Evolutionary conservation across 345 rosid genomes (phyloP), one percentile per base, ranked within the genome.

Genomic region (Camelina neglecta): DNA sequence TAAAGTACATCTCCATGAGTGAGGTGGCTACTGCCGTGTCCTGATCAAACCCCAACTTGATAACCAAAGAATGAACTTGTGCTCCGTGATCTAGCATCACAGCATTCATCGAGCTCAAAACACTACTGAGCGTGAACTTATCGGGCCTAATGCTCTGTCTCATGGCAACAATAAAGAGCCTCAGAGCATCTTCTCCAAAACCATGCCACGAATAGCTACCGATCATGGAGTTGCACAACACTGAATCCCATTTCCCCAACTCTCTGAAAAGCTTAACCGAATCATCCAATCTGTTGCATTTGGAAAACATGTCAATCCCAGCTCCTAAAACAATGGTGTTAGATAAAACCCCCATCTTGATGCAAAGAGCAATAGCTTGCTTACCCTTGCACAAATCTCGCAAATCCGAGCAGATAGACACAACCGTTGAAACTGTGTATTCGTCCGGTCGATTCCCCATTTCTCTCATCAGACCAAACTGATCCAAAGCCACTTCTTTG

Each of bases 271-370:
- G 74, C 75, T 56, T 82, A 73, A 93, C 77, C 3, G 98, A 85
- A 73, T 86, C 86, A 75, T 79, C 86, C 84, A 90, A 84, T 86
- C 89, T 86, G 87, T 86, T 79, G 87, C 95, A 87, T 82, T 90
- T 85, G 38, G 96, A 89, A 81, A 89, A 90, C 76, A 90, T 78
- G 72, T 90, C 89, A 84, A 90, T 85, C 44, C 75, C 50, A 3
- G 96, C 91, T 84, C 95, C 90, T 42, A 81, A 81, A 82, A 93
- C 86, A 75, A 90, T 77, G 74, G 83, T 48, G 81, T 88, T 90
- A 73, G 73, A 81, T 79, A 89, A 79, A 86, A 84, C 81, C 59
- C 95, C 93, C 85, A 71, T 74, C 84, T 90, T 90, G 73, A 84
- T 56, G 76, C 83, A 83, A 8, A 84, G 70, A 85, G 89, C 85